Conservation (phyloP, 495 filamentous ascomycete genomes). For the Lasiosphaeria ovina region DNA sequence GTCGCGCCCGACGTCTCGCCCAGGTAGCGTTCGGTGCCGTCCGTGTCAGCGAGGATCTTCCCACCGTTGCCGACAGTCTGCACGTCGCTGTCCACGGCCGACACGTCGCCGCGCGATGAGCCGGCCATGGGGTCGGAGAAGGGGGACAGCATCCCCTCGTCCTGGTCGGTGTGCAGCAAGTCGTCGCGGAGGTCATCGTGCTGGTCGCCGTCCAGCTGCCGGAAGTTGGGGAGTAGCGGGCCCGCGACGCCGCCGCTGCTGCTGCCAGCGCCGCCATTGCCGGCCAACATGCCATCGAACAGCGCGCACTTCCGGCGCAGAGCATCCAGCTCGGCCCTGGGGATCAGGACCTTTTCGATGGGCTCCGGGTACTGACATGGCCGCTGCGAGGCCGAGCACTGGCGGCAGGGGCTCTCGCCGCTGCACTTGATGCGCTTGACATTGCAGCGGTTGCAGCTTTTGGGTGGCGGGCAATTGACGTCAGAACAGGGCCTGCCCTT, state of each 20-base stretch:
- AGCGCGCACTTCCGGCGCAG: constrained; percentile 24
- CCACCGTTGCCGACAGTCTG: constrained; percentile 14
- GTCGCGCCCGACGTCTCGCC: constrained; percentile 40
- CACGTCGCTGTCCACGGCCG: constrained; percentile 15
- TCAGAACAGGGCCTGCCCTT: not conserved
- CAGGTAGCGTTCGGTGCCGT: constrained; percentile 34
- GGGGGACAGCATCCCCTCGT: too few species aligned
- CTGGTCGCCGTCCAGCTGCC: too few species aligned
- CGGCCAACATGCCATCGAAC: too few species aligned
- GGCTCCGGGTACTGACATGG: constrained; percentile 36
- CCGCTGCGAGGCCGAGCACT: constrained; percentile 29
- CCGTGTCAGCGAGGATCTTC: constrained; percentile 34
- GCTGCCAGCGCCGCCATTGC: too few species aligned
- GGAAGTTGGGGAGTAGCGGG: too few species aligned
- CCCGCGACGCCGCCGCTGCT: too few species aligned
- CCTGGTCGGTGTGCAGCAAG: too few species aligned
- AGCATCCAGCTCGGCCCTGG: constrained; percentile 27
- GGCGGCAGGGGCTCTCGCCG: constrained; percentile 36
- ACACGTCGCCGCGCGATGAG: not conserved
- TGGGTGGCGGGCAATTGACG: too few species aligned
- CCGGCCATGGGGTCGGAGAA: too few species aligned
- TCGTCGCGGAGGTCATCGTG: too few species aligned
- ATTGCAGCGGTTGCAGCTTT: constrained; percentile 47
- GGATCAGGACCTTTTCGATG: constrained; percentile 30
- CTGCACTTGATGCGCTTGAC: constrained; percentile 44